A percentile compares a stretch with the other conserved stretches of the same genome.
These are phyloP conservation scores for Cucurbita pepo DNA, from an alignment of 306 rosid genomes.

Conservation along the genomic window DNA sequence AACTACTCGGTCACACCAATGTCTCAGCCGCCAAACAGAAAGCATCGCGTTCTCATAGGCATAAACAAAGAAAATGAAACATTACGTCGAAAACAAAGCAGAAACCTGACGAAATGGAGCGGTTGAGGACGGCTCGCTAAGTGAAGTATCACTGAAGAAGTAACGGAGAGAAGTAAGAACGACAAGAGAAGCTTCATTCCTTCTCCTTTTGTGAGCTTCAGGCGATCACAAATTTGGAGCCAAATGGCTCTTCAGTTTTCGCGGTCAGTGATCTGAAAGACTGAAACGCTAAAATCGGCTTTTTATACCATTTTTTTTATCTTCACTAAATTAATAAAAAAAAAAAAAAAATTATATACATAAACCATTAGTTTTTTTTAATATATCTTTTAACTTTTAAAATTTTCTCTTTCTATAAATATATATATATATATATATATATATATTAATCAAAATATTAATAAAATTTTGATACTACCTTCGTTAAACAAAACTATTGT, in stretches of 20 bases:
- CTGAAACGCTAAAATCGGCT: not conserved
- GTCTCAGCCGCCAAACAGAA: not conserved
- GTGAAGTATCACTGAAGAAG: constrained; percentile 16
- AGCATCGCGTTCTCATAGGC: not conserved
- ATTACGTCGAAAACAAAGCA: not conserved
- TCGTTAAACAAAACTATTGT: too few relatives aligned
- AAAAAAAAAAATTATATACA: too few relatives aligned
- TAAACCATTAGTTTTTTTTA: too few relatives aligned
- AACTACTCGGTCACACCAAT: not conserved
- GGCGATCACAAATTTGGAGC: constrained; percentile 1
- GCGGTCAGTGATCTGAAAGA: not conserved
- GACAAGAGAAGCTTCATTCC: constrained; percentile 11
- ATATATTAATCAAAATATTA: too few relatives aligned
- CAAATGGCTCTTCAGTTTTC: not conserved
- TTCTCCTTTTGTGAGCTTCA: not conserved
- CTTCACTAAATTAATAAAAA: too few relatives aligned
- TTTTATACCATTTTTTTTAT: not conserved
- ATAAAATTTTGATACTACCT: too few relatives aligned
- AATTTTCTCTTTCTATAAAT: too few relatives aligned
- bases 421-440: too few relatives aligned
- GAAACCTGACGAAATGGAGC: constrained; percentile 32
- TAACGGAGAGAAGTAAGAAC: constrained; percentile 20
- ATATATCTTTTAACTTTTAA: too few relatives aligned
- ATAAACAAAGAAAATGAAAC: not conserved
- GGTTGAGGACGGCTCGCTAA: constrained; percentile 23